A percentile compares a stretch with the other conserved stretches of the same genome.
phyloP scores from a whole-genome alignment of 2,329 filamentous ascomycete genomes.

The Cordyceps tenuipes region DNA sequence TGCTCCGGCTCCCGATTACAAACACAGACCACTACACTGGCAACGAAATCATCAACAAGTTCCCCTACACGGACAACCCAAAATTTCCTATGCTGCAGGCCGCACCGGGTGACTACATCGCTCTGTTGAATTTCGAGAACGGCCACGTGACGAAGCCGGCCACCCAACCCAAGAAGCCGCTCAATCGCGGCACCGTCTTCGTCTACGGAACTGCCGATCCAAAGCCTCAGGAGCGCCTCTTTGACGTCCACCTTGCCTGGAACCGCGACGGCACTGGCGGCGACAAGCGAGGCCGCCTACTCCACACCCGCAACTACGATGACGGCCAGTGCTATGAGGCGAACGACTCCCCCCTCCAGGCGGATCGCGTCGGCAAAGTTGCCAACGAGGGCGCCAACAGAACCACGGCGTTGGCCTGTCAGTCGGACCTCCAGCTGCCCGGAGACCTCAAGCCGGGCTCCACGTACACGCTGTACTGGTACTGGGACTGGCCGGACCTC shows the following conservation, averaged over 20 bases:
- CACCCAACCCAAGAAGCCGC: slow-evolving; percentile 49
- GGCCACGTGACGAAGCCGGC: slow-evolving; percentile 60
- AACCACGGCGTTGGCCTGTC: slow-evolving; percentile 63
- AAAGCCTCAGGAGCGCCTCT: slow-evolving; percentile 37
- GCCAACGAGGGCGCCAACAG: slow-evolving; percentile 43
- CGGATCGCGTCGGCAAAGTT: slow-evolving; percentile 48
- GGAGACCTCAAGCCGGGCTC: slow-evolving; percentile 51
- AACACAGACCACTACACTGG: slow-evolving; percentile 48
- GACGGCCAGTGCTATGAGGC: slow-evolving; percentile 85
- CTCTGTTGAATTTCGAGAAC: slow-evolving; percentile 64
- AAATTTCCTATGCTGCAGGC: slow-evolving; percentile 55
- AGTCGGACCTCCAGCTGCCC: slow-evolving; percentile 72
- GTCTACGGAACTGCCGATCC: slow-evolving; percentile 63
- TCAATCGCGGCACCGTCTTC: slow-evolving; percentile 62
- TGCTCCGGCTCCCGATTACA: slow-evolving; percentile 58
- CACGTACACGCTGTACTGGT: slow-evolving; percentile 82
- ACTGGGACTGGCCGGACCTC: slow-evolving; percentile 84
- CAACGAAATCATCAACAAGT: slow-evolving; percentile 42
- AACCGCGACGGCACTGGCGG: slow-evolving; percentile 72
- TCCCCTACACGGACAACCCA: slow-evolving; percentile 27
- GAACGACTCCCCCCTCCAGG: slow-evolving; percentile 52
- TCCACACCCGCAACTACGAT: slow-evolving; percentile 75
- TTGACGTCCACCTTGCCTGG: slow-evolving; percentile 70
- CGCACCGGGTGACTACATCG: slow-evolving; percentile 53
- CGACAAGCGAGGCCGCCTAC: slow-evolving; percentile 64